Conservation (phyloP, 768 basidiomycete genomes). For the Kwoniella bestiolae region DNA sequence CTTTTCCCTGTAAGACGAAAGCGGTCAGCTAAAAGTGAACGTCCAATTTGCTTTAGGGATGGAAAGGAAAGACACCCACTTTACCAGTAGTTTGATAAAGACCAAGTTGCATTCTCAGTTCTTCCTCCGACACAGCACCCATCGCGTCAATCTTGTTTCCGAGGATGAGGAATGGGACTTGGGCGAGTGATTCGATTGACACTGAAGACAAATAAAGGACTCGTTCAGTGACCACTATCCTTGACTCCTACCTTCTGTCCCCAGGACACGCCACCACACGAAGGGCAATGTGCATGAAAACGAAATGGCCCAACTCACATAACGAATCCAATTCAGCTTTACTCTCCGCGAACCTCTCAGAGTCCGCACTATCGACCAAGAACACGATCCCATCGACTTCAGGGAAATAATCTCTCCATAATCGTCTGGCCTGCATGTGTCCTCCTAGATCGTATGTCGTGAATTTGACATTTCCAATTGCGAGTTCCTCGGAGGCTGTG, state of each 20-base stretch:
- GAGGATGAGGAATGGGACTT: constrained; percentile 96
- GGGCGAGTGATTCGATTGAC: constrained; percentile 89
- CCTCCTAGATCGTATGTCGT: constrained; percentile 98
- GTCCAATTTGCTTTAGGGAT: too few relatives aligned
- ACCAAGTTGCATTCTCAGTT: constrained; percentile 90
- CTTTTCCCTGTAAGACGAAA: constrained; percentile 81
- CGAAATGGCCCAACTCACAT: constrained; percentile 53
- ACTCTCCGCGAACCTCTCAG: constrained; percentile 92
- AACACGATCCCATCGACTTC: constrained; percentile 99
- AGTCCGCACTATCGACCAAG: constrained; percentile 95
- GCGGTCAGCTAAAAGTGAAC: too few relatives aligned
- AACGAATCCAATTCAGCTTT: constrained; percentile 97
- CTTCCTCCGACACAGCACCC: constrained; percentile 96
- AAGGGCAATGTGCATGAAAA: too few relatives aligned
- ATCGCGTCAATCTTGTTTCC: constrained; percentile 99
- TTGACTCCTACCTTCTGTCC: too few relatives aligned
- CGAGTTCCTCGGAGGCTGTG: constrained; percentile 96
- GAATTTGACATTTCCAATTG: constrained; percentile 98
- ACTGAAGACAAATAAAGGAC: too few relatives aligned
- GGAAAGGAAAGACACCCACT: too few relatives aligned
- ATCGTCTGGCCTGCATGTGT: constrained; percentile 96
- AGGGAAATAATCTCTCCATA: constrained; percentile 99
- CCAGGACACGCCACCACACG: too few relatives aligned
- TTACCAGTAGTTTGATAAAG: constrained; percentile 99
- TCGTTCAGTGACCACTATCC: too few relatives aligned